Evolutionary conservation across 305 asterid species (phyloP).

Genomic region (Fraxinus albicans): DNA sequence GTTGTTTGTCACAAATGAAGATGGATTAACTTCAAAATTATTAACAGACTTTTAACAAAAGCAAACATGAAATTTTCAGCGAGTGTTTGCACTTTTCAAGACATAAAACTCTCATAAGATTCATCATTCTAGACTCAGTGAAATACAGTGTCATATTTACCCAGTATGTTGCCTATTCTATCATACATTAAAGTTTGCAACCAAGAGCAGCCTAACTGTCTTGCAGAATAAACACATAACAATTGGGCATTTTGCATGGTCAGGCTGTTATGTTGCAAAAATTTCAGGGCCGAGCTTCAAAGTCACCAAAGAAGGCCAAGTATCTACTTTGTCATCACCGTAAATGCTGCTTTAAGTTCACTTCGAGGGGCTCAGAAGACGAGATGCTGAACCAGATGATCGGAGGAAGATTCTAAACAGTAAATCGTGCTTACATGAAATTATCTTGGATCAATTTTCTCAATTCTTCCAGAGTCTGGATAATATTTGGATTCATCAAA

Average conservation of each 20-base stretch:
- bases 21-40: background rate
- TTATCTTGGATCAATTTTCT: constrained; percentile 19
- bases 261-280: background rate
- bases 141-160: background rate
- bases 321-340: background rate
- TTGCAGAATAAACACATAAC: background rate
- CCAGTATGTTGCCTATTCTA: background rate
- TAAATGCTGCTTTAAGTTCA: background rate
- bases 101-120: background rate
- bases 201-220: background rate
- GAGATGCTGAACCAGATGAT: background rate
- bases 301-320: background rate
- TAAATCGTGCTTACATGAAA: background rate
- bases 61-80: background rate
- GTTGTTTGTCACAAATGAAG: background rate
- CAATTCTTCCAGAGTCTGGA: constrained; percentile 67
- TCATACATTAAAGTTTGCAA: background rate
- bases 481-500: constrained; percentile 68
- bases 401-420: background rate
- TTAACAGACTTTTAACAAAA: background rate
- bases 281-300: background rate
- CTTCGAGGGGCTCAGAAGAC: background rate
- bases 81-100: background rate
- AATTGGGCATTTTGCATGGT: background rate
- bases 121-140: background rate